Evolutionary conservation across 257 asterid genomes (phyloP), one percentile per base, ranked within the genome.

Genomic region (Plantago major): DNA sequence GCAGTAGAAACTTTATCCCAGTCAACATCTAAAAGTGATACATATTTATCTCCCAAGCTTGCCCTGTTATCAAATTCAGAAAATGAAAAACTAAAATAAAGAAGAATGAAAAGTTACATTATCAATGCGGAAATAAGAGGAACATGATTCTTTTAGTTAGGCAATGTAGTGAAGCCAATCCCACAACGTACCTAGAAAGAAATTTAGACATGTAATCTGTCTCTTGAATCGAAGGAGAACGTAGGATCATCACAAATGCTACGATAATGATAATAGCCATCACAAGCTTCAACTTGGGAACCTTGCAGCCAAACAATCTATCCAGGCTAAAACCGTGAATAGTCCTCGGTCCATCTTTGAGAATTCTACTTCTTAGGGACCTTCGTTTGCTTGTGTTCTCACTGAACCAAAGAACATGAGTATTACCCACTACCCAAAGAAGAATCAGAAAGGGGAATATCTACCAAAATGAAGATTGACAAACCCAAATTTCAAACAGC

Each of bases 1-100:
- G 79, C 90, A 42, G 61, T 53, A 16, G 87, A 79, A 33, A 87
- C 78, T 50, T 89, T 82, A 42, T 81, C 89, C 98, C 98, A 92
- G 63, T 86, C 70, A 65, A 89, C 73, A 48, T 78, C 84, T 44
- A 79, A 63, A 62, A 30, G 46, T 46, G 96, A 82, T 10, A 70
- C 62, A 60, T 92, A 92, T 11, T 76, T 77, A 62, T 73, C 82
- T 42, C 73, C 71, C 74, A 75, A 75, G 72, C 72, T 73, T 64
- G 81, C 57, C 72, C 95, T 86, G 73, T 69, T 66, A 66, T 18
- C 28, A 65, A 62, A 62, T 15, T 42, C 66, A 66, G 47, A 22
- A 59, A 60, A 53, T 0, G n/a, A 11, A 45, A 48, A 30, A 33
- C 40, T 4, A 33, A 33, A 33, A 0, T 0, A 33, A 7, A 33